Evolutionary conservation across 1,284 basidiomycete genomes (phyloP), one percentile per base, ranked within the genome.

Genomic region (Trichosporon sp.): DNA sequence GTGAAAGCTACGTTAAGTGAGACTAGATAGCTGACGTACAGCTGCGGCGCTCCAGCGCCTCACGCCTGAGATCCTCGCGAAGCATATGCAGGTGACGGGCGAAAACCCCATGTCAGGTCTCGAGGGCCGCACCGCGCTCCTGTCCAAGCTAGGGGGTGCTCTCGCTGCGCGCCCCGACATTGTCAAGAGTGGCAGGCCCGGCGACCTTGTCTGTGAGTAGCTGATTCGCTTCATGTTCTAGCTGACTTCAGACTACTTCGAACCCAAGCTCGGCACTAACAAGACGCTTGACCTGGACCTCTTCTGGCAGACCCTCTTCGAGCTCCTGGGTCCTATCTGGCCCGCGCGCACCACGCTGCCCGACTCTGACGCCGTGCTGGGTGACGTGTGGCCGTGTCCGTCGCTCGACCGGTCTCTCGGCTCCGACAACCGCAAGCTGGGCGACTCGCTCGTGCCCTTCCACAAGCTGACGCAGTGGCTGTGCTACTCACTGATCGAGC

Each of bases 401-500:
- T 86, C 87, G 1, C 85, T 91, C 62, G 83, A 81, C 11, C 68
- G 70, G 31, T 62, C 72, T 1, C 73, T 81, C 4, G 70, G 75
- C 27, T 67, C 68, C 2, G 60, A 64, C 2, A 42, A 71, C 18
- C 70, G 73, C 15, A 73, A 75, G 29, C 23, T 21, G 25, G 89
- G 88, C 62, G 89, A 90, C 70, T 86, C 89, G 70, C 85, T 93
- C 65, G 93, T 98, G 2, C 92, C 93, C 0, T 98, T 98, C 86
- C 95, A 98, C 85, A 98, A 98, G 80, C 87, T 98, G 63, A 92
- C 92, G 0, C 92, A 93, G 73, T 98, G 96, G 95, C 87, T 92
- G 69, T 90, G 91, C 15, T 96, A 96, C 83, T 92, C 90, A 71
- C 86, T 96, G 18, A 85, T 95, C 34, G 92, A 95, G 77, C 90